phyloP scores from a whole-genome alignment of 345 rosid genomes.

The Hibiscus syriacus region DNA sequence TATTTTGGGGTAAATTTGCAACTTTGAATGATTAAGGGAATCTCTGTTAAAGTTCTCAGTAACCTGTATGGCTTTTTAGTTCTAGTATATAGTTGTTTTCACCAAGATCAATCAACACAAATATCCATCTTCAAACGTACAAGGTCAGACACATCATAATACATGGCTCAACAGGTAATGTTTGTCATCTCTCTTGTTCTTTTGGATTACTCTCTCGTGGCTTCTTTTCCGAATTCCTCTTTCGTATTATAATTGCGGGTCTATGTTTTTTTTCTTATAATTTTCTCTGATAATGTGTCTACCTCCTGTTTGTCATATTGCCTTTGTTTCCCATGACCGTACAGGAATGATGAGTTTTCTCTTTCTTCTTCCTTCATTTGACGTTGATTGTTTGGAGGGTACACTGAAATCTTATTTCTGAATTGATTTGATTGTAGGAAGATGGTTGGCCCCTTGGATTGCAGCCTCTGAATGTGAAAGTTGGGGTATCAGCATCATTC shows the following conservation, averaged over 20 bases:
- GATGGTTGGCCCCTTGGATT: slow-evolving; percentile 47
- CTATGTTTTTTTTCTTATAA: slow-evolving; percentile 9
- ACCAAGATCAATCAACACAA: slow-evolving; percentile 16
- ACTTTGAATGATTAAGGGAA: no score
- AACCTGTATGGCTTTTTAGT: slow-evolving; percentile 1
- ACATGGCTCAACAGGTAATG: slow-evolving; percentile 15
- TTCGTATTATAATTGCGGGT: slow-evolving; percentile 2
- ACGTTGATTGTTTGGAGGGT: background rate
- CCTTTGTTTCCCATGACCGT: background rate
- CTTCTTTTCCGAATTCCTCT: slow-evolving; percentile 12
- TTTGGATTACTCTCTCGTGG: slow-evolving; percentile 13
- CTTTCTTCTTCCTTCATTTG: background rate
- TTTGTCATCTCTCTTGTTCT: background rate
- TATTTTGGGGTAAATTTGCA: no score
- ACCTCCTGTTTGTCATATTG: slow-evolving; percentile 5
- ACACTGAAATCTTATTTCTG: background rate
- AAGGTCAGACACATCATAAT: background rate
- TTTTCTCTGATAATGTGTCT: slow-evolving; percentile 8
- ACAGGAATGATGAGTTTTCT: background rate
- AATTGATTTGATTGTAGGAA: slow-evolving; percentile 27
- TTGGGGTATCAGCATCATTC: slow-evolving; percentile 36
- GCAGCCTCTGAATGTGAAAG: slow-evolving; percentile 36
- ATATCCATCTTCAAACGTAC: background rate
- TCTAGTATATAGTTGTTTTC: background rate
- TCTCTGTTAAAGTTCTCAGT: background rate